phyloP scores from a whole-genome alignment of 2,329 filamentous ascomycete species.

The Mycosphaerella arachidis region DNA sequence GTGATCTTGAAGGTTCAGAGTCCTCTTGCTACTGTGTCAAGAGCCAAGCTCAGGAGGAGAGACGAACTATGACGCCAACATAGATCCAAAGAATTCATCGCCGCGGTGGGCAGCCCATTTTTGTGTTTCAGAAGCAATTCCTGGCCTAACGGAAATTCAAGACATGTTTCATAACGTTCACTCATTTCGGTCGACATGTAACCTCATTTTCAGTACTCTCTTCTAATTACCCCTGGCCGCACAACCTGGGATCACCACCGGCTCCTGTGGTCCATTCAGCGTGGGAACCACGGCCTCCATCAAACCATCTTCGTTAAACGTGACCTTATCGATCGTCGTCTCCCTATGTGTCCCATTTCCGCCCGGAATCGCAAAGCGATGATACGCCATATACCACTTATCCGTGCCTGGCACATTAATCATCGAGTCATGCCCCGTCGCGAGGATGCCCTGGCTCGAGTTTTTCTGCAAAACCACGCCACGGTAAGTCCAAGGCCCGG shows the following conservation, averaged over 20 bases:
- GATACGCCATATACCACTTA: constrained; percentile 50
- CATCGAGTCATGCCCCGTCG: constrained; percentile 45
- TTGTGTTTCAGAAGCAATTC: no score
- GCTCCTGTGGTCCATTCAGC: constrained; percentile 24
- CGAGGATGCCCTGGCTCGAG: constrained; percentile 40
- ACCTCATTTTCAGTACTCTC: no score
- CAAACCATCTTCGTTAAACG: constrained; percentile 37
- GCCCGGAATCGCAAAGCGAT: constrained; percentile 45
- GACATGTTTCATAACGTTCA: no score
- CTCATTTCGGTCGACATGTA: no score
- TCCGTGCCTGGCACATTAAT: constrained; percentile 46
- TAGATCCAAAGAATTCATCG: no score
- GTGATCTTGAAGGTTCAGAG: constrained; percentile 34
- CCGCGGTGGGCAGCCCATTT: no score
- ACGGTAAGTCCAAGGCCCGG: constrained; percentile 45
- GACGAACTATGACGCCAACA: constrained; percentile 12
- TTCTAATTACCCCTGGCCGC: no score
- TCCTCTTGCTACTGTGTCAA: not conserved
- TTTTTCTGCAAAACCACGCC: constrained; percentile 46
- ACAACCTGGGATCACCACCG: not conserved
- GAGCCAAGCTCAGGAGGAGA: constrained; percentile 1
- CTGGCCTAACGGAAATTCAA: no score
- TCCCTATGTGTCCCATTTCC: constrained; percentile 45
- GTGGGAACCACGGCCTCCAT: constrained; percentile 39
- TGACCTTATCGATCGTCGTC: constrained; percentile 41